Base-by-base conservation (phyloP, 1,284 basidiomycete species). In the Melampsora larici-populina region DNA sequence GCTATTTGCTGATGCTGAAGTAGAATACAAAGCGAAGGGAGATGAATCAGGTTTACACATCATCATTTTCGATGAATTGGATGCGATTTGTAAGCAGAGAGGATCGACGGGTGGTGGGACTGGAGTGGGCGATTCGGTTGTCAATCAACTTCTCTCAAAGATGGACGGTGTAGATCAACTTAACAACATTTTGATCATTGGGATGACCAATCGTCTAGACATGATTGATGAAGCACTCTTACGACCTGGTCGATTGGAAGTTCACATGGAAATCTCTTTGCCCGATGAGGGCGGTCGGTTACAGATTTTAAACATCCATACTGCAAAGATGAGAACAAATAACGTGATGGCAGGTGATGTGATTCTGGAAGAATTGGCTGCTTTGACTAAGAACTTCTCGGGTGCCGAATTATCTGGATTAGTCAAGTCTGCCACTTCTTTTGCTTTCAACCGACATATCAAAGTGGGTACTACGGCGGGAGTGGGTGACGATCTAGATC, bases 111-210 rank as follows among this genome's bases (percentile, higher is more conserved):
- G 89, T 80, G 90, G 87, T 70, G 92, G 94, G n/a, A 99, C 96
- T 1, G 97, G 97, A 76, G 96, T 99, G 2, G 97, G 96, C 31
- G 97, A 99, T 85, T 97, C 91, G 51, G 93, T 99, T 21, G 97
- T 99, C 83, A 99, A 99, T 85, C 97, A 99, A 86, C 88, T 99
- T 71, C 87, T 99, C 29, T 96, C 96, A 48, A 99, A 99, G 92
- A 96, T 99, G 93, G 97, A 99, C 82, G 97, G 97, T 87, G 97
- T 99, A 7, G 97, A 99, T 84, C 93, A 95, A 86, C 88, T 99
- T 70, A 99, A 99, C 87, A 99, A 99, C 84, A 97, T 99, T 79
- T 91, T 99, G 80, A 92, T 99, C 81, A 99, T 99, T 81, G 97
- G 97, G 82, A 99, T 99, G 97, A 99, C 97, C 71, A 99, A 99